These are phyloP conservation scores for Diutina scorzettiae DNA, from an alignment of 1,139 yeast genomes.

Conservation along the genomic window DNA sequence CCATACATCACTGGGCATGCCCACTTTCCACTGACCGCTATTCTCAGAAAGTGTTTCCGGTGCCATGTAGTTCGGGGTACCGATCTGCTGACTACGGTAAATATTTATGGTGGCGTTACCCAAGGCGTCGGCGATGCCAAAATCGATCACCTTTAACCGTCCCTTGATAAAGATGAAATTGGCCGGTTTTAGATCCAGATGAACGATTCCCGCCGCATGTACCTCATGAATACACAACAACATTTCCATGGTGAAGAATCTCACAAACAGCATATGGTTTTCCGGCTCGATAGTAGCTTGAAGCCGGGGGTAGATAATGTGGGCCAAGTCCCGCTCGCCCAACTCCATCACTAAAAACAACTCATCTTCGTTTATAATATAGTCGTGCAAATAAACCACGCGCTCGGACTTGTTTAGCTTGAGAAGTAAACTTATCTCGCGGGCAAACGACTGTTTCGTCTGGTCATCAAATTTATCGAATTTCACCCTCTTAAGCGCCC, in stretches of 20 bases:
- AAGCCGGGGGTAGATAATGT: slow-evolving; percentile 53
- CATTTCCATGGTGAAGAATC: slow-evolving; percentile 73
- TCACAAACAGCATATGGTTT: slow-evolving; percentile 66
- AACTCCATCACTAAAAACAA: slow-evolving; percentile 84
- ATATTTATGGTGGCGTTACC: slow-evolving; percentile 88
- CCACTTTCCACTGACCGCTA: slow-evolving; percentile 66
- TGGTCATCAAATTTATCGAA: slow-evolving; percentile 72
- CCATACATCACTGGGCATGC: slow-evolving; percentile 96
- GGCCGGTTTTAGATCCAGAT: slow-evolving; percentile 92
- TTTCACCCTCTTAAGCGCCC: slow-evolving; percentile 74
- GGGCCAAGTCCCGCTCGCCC: slow-evolving; percentile 87
- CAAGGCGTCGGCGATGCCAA: slow-evolving; percentile 91
- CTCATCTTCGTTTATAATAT: slow-evolving; percentile 52
- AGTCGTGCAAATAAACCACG: slow-evolving; percentile 71
- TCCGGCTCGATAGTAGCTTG: slow-evolving; percentile 21
- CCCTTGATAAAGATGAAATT: slow-evolving; percentile 86
- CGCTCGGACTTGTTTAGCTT: slow-evolving; percentile 51
- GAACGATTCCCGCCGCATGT: slow-evolving; percentile 81
- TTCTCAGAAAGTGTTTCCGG: slow-evolving; percentile 78
- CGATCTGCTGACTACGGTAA: slow-evolving; percentile 83
- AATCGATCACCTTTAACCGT: slow-evolving; percentile 76
- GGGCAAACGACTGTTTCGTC: slow-evolving; percentile 70
- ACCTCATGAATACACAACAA: slow-evolving; percentile 79
- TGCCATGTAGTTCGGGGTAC: slow-evolving; percentile 97
- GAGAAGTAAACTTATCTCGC: slow-evolving; percentile 70